A percentile compares a stretch with the other conserved stretches of the same genome.
Evolutionary conservation across 73 alveolate genomes (phyloP).

Genomic region (Tetrahymena elliotti): DNA sequence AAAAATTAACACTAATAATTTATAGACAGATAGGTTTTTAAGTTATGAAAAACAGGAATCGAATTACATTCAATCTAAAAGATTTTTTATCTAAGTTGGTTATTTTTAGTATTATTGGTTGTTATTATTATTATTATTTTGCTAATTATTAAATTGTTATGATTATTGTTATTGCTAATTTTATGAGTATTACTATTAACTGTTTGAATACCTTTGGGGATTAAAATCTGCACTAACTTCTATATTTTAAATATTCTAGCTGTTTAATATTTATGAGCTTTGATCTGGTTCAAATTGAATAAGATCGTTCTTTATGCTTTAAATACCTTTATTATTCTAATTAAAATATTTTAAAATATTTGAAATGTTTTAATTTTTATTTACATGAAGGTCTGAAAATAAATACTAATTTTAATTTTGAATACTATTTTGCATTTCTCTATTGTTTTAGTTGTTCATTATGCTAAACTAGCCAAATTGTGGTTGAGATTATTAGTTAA

Average conservation of each 20-base stretch:
- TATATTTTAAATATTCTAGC: background rate
- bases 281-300: background rate
- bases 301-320: background rate
- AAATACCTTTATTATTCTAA: background rate
- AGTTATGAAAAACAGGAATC: too few species aligned
- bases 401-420: background rate
- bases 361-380: background rate
- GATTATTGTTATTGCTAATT: background rate
- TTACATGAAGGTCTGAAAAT: background rate
- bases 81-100: background rate
- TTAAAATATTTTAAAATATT: background rate
- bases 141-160: background rate
- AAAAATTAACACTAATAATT: too few species aligned
- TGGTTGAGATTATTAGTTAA: background rate
- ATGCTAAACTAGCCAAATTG: background rate
- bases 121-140: background rate
- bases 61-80: background rate
- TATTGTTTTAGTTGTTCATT: background rate
- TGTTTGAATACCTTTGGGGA: background rate
- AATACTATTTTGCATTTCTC: background rate
- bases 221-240: background rate
- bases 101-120: background rate
- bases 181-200: background rate
- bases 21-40: too few species aligned
- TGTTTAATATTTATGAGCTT: background rate